Evolutionary conservation across 805 yeast species (phyloP), one percentile per base, ranked within the genome.

Genomic region (Zygosaccharomyces bisporus): DNA sequence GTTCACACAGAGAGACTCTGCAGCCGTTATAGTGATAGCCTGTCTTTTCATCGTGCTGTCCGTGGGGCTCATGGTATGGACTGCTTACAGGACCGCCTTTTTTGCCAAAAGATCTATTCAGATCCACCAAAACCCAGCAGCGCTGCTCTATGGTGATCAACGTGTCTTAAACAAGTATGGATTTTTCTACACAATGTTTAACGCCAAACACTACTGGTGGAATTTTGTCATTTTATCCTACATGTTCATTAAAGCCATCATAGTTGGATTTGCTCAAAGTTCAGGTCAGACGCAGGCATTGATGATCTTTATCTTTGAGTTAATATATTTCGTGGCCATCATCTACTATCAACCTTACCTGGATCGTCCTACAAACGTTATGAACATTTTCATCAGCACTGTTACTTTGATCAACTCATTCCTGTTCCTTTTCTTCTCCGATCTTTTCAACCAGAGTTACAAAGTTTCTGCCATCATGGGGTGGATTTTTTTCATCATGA

Each of bases 401-500:
- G 89, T 90, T 19, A 78, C 76, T 25, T 77, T 87, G 5, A 51
- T 88, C 45, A 90, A 90, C 66, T 86, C 96, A 25, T 81, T 88
- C 65, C 73, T 90, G 50, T 90, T 87, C 70, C 61, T 86, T 51
- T 90, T 90, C 71, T 90, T 88, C 61, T 86, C 95, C 3, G 82
- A 84, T 58, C 69, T 90, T 50, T 88, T 86, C 67, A 81, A 83
- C 40, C 96, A 89, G 68, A 81, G 87, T 6, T 81, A 80, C 16
- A 76, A 78, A 6, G 96, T 86, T 9, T 71, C 81, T 10, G 82
- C 95, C 1, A 78, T 90, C 44, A 86, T 90, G 95, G 97, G 95
- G 0, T 84, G 95, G 80, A 74, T 90, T 1, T 90, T 86, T 68
- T 90, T 90, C 64, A 74, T 90, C 45, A 64, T 90, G 63, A 90